Evolutionary conservation across 148 eudicot genomes (phyloP), one percentile per base, ranked within the genome.

Genomic region (Diospyros kaki): DNA sequence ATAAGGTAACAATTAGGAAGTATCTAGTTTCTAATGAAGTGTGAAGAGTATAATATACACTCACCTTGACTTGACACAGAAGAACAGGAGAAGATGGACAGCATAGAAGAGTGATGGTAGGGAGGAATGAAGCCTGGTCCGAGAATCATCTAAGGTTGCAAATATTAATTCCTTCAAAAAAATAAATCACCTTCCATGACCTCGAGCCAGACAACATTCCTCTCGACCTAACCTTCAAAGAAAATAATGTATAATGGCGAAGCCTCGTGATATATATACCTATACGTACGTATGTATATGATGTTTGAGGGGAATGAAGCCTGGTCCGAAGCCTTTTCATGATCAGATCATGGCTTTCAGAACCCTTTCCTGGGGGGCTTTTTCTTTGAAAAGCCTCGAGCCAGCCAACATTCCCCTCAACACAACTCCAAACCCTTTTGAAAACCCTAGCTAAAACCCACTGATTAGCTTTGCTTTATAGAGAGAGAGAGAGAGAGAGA

Each of bases 121-220:
- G 79, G 81, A 68, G 85, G 87, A 77, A 85, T 80, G 87, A 85
- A 85, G 87, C 87, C 85, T 85, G 85, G 87, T 85, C 83, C 87
- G 85, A 77, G 87, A 82, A 69, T 77, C 85, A 77, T 79, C 53
- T 56, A 71, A 68, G 73, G 58, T 13, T 46, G 1, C 38, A 9
- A n/a, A 4, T 14, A 4, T 2, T 9, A 55, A 64, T 9, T 15
- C 15, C 18, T 9, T 28, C 28, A 28, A 28, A 71, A 1, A 3
- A 64, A n/a, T 46, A 52, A 13, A 41, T 58, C 52, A 42, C 50
- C 52, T 66, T 78, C 71, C 50, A 75, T 79, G 73, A 66, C 60
- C 83, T 76, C 83, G 80, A 69, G 77, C 83, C 83, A 81, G 74
- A 73, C 83, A 77, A 76, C 83, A 55, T 55, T 77, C 80, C 83